Percentiles rank a stretch among this genome's conserved stretches.
Evolutionary conservation across 305 asterid species (phyloP).

Genomic region (Fraxinus floribunda): DNA sequence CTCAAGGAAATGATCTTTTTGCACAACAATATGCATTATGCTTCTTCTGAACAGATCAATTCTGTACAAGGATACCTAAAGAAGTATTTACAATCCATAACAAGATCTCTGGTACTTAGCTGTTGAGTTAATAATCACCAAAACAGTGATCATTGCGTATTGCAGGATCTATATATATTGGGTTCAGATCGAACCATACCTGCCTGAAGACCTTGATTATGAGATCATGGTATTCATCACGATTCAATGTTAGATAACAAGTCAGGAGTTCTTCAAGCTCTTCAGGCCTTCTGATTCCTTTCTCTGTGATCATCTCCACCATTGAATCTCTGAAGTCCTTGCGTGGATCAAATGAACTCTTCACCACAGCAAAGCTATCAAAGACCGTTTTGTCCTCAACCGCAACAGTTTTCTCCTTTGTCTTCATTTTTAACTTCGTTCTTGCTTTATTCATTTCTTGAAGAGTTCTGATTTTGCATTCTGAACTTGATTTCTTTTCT

Average conservation of each 20-base stretch:
- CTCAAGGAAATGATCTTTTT: background rate
- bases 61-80: background rate
- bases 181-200: conserved; percentile 67
- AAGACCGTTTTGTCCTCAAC: conserved; percentile 33
- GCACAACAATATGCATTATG: background rate
- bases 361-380: conserved; percentile 71
- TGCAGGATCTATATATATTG: conserved; percentile 24
- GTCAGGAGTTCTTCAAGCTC: conserved; percentile 87
- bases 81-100: background rate
- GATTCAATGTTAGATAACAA: conserved; percentile 70
- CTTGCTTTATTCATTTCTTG: conserved; percentile 57
- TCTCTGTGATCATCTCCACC: conserved; percentile 76
- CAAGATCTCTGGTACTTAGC: background rate
- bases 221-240: conserved; percentile 64
- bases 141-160: conserved; percentile 20
- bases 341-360: conserved; percentile 63
- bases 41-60: background rate
- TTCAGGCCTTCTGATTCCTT: conserved; percentile 48
- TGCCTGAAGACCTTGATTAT: conserved; percentile 81
- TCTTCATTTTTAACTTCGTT: conserved; percentile 35
- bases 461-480: conserved; percentile 56
- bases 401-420: conserved; percentile 18
- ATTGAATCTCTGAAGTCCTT: conserved; percentile 84
- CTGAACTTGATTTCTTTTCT: conserved; percentile 36
- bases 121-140: conserved; percentile 15